phyloP scores from a whole-genome alignment of 2,329 filamentous ascomycete species.

The Stagonosporopsis cucurbitacearum region DNA sequence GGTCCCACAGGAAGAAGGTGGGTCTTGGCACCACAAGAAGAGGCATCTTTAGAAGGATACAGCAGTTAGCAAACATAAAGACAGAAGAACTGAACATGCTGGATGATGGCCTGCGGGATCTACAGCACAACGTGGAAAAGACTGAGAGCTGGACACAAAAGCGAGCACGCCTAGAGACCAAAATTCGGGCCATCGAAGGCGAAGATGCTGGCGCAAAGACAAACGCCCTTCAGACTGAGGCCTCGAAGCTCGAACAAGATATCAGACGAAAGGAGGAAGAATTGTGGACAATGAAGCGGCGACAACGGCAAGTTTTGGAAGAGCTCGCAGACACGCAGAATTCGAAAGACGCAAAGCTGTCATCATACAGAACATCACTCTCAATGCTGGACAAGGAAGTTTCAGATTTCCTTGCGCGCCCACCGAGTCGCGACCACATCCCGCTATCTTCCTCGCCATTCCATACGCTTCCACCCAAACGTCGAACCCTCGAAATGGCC shows the following conservation, averaged over 20 bases:
- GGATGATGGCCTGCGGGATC: constrained; percentile 61
- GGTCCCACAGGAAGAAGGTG: constrained; percentile 58
- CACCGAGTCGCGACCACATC: constrained; percentile 52
- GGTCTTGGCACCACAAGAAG: constrained; percentile 69
- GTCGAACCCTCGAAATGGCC: constrained; percentile 73
- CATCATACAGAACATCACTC: constrained; percentile 72
- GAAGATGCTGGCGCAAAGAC: constrained; percentile 65
- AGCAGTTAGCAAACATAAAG: constrained; percentile 69
- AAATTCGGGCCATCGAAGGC: constrained; percentile 62
- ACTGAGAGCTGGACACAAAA: constrained; percentile 66
- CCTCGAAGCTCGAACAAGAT: constrained; percentile 63
- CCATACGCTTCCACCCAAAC: constrained; percentile 65
- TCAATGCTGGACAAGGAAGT: constrained; percentile 70
- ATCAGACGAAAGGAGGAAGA: constrained; percentile 71
- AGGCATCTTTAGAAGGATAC: constrained; percentile 69
- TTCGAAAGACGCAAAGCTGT: constrained; percentile 72
- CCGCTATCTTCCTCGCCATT: constrained; percentile 56
- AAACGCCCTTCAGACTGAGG: constrained; percentile 58
- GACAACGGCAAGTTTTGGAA: constrained; percentile 64
- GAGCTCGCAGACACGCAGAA: constrained; percentile 70
- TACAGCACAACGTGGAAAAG: constrained; percentile 64
- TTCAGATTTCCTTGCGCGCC: constrained; percentile 63
- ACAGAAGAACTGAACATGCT: constrained; percentile 70
- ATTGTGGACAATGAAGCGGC: constrained; percentile 65
- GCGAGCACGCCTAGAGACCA: constrained; percentile 60